Base-by-base conservation (phyloP, 352 stramenopile species). In the Globisporangium okanoganense region DNA sequence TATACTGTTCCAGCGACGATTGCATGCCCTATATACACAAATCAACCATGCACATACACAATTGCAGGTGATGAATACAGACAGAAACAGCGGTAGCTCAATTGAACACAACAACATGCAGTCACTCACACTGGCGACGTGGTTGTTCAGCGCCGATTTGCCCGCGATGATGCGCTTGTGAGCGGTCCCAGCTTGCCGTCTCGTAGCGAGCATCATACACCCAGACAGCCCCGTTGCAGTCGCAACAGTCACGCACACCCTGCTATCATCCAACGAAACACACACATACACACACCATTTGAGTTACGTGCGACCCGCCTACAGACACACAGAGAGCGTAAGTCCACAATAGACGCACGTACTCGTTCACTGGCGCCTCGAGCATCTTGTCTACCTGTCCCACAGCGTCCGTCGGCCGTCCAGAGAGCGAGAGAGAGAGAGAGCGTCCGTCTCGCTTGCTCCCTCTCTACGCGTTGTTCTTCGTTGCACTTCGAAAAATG, bases 71-170 rank as follows among this genome's bases (percentile, higher is more conserved):
- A 29, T 45, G 31, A 24, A 40, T n/a, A n/a, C n/a, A n/a, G n/a
- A n/a, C n/a, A n/a, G n/a, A n/a, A n/a, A n/a, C n/a, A n/a, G n/a
- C n/a, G n/a, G n/a, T n/a, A n/a, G n/a, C n/a, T n/a, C n/a, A n/a
- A n/a, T n/a, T n/a, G n/a, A n/a, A n/a, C n/a, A n/a, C n/a, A 29
- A 27, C 41, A 22, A 8, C 27, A 27, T 36, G 36, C 9, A 40
- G 2, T 10, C 12, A 58, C 20, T 22, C 35, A 69, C 49, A n/a
- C 41, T 60, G n/a, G 75, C 52, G 57, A 94, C 60, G 60, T 86
- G 91, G 51, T 72, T 58, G 59, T 92, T 92, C 48, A 94, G 68
- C 52, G 78, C 65, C 12, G 85, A 94, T 9, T 71, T 68, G 25
- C 77, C 78, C 22, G 72, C 78, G 18, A 92, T 60, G 47, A 92